phyloP scores from a whole-genome alignment of 257 asterid genomes.

The Scutellaria minor region DNA sequence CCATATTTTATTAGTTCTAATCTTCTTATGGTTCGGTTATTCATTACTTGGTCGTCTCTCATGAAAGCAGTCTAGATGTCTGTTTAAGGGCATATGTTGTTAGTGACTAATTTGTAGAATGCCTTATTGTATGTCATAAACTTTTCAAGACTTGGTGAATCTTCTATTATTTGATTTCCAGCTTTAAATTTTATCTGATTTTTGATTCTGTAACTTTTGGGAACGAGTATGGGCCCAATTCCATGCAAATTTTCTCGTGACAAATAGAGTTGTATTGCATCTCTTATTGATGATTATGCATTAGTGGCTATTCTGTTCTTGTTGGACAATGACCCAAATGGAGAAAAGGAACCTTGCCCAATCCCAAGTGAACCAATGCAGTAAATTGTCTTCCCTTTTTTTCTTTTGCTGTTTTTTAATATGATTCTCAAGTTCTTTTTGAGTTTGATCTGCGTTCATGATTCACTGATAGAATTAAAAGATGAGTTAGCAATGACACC shows the following conservation, averaged over 20 bases:
- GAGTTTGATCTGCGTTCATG: not conserved
- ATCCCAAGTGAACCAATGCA: too few species aligned
- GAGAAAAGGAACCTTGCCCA: too few species aligned
- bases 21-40: slow-evolving; percentile 7
- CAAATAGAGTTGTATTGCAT: not conserved
- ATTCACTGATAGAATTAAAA: not conserved
- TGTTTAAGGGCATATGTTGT: not conserved
- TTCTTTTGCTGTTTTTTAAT: too few species aligned
- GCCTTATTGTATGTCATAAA: not conserved
- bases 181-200: not conserved
- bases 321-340: too few species aligned
- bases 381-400: too few species aligned
- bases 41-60: not conserved
- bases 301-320: not conserved
- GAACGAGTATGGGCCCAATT: not conserved
- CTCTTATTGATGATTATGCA: not conserved
- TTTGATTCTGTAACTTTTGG: slow-evolving; percentile 16
- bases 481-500: not conserved
- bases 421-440: too few species aligned
- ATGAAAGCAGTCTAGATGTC: not conserved
- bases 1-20: slow-evolving; percentile 6
- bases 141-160: slow-evolving; percentile 11
- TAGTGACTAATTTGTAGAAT: not conserved
- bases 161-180: slow-evolving; percentile 7
- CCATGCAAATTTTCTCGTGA: slow-evolving; percentile 4